Conservation (phyloP, 2,329 filamentous ascomycete species). For the Aspergillus ibericus region DNA sequence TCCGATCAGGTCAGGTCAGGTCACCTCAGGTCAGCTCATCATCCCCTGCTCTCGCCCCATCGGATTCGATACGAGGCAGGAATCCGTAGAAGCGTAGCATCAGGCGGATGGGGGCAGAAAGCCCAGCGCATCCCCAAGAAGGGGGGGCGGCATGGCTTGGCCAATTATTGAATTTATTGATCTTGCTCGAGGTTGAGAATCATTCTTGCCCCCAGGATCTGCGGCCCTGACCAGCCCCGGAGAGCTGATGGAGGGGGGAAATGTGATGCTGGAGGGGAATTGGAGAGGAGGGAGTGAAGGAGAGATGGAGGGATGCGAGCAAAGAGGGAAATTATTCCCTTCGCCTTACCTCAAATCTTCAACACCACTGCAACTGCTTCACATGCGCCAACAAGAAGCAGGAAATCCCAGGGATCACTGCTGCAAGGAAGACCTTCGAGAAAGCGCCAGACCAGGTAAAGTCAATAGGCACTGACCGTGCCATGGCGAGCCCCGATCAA, state of each 20-base stretch:
- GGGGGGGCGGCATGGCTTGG: slow-evolving; percentile 1
- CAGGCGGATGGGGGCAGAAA: slow-evolving; percentile 1
- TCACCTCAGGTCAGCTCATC: background rate
- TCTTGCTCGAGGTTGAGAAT: background rate
- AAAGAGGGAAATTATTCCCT: background rate
- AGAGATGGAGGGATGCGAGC: slow-evolving; percentile 6
- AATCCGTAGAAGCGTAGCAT: background rate
- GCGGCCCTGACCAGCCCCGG: background rate
- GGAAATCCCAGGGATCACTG: background rate
- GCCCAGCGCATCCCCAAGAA: background rate
- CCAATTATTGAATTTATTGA: background rate
- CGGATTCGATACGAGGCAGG: background rate
- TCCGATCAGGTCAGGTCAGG: background rate
- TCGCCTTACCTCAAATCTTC: no score
- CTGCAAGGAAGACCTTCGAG: background rate
- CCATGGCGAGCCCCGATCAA: background rate
- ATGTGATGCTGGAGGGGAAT: slow-evolving; percentile 4
- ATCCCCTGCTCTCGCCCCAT: background rate
- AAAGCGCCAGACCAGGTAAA: background rate
- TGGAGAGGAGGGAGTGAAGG: slow-evolving; percentile 1
- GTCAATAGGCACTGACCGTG: background rate
- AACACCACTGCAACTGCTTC: background rate
- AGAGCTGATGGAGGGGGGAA: slow-evolving; percentile 4
- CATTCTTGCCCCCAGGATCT: background rate
- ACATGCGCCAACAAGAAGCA: background rate